Percentiles rank a stretch among this genome's conserved stretches.
These are phyloP conservation scores for Fusarium foetens DNA, from an alignment of 2,329 filamentous ascomycete species.

Conservation along the genomic window DNA sequence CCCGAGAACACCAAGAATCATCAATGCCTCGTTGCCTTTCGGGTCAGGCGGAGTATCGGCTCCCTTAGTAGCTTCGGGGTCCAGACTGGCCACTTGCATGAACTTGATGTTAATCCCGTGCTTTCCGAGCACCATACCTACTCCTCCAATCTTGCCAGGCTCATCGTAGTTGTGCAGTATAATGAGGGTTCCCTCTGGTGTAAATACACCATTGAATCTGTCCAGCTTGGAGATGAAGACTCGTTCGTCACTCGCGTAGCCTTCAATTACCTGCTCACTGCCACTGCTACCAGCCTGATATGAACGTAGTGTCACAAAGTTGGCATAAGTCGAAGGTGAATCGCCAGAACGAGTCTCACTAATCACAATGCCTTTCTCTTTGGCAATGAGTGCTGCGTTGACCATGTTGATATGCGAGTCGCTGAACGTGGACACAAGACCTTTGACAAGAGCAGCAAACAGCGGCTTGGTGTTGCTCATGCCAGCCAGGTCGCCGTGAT, in stretches of 20 bases:
- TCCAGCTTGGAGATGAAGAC: slow-evolving; percentile 78
- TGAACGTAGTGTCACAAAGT: slow-evolving; percentile 75
- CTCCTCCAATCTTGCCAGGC: slow-evolving; percentile 83
- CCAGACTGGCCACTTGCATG: slow-evolving; percentile 76
- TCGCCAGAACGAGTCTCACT: slow-evolving; percentile 77
- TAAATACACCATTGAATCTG: slow-evolving; percentile 78
- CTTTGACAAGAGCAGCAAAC: slow-evolving; percentile 82
- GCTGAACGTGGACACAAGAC: slow-evolving; percentile 75
- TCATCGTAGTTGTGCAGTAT: slow-evolving; percentile 84
- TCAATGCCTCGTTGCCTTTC: slow-evolving; percentile 74
- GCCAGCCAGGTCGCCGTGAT: slow-evolving; percentile 77
- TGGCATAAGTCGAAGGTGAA: slow-evolving; percentile 72
- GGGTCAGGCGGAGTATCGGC: slow-evolving; percentile 34
- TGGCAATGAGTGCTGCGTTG: slow-evolving; percentile 79
- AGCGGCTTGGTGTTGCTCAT: slow-evolving; percentile 81
- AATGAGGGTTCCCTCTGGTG: slow-evolving; percentile 77
- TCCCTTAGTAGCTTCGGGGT: slow-evolving; percentile 39
- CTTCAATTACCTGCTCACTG: slow-evolving; percentile 65
- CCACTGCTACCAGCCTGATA: slow-evolving; percentile 47
- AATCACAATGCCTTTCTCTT: slow-evolving; percentile 80
- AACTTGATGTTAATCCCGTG: slow-evolving; percentile 81
- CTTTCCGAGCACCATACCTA: slow-evolving; percentile 75
- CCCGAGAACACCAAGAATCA: slow-evolving; percentile 81
- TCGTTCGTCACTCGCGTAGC: slow-evolving; percentile 71
- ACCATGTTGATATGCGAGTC: slow-evolving; percentile 82